Evolutionary conservation across 2,329 filamentous ascomycete species (phyloP).

Genomic region (Cyphellophora europaea): DNA sequence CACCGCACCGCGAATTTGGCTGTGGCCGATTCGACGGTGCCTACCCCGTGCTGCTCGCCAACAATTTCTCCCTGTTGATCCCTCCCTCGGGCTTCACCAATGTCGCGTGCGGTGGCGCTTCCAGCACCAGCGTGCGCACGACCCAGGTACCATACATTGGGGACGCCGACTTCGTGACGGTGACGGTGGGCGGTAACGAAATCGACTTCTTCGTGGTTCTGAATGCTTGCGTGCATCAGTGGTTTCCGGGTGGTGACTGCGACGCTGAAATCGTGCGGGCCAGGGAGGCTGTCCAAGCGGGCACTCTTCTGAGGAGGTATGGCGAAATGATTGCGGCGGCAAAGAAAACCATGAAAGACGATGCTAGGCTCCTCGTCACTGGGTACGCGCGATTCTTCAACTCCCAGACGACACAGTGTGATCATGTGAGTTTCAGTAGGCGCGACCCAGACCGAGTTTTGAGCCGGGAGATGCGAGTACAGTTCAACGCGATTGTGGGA

Average conservation of each 20-base stretch:
- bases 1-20: slow-evolving; percentile 5
- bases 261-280: slow-evolving; percentile 12
- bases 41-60: slow-evolving; percentile 19
- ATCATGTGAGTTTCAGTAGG: slow-evolving; percentile 19
- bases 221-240: slow-evolving; percentile 22
- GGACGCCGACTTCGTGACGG: slow-evolving; percentile 16
- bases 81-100: slow-evolving; percentile 14
- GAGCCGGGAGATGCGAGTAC: slow-evolving; percentile 16
- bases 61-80: slow-evolving; percentile 8
- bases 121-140: slow-evolving; percentile 13
- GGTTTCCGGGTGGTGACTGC: slow-evolving; percentile 12
- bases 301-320: slow-evolving; percentile 12
- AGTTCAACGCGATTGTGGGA: slow-evolving; percentile 17
- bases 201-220: slow-evolving; percentile 20
- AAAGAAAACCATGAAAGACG: slow-evolving; percentile 3
- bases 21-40: slow-evolving; percentile 20
- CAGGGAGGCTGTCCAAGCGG: slow-evolving; percentile 13
- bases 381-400: slow-evolving; percentile 20
- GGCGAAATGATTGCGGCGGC: slow-evolving; percentile 12
- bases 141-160: slow-evolving; percentile 12
- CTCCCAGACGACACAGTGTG: slow-evolving; percentile 13
- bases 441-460: slow-evolving; percentile 15
- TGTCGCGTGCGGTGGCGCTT: slow-evolving; percentile 19
- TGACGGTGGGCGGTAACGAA: slow-evolving; percentile 22
- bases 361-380: slow-evolving; percentile 15